A percentile compares a stretch with the other conserved stretches of the same genome.
Evolutionary conservation across 805 yeast genomes (phyloP).

Genomic region (Komagataella populi): DNA sequence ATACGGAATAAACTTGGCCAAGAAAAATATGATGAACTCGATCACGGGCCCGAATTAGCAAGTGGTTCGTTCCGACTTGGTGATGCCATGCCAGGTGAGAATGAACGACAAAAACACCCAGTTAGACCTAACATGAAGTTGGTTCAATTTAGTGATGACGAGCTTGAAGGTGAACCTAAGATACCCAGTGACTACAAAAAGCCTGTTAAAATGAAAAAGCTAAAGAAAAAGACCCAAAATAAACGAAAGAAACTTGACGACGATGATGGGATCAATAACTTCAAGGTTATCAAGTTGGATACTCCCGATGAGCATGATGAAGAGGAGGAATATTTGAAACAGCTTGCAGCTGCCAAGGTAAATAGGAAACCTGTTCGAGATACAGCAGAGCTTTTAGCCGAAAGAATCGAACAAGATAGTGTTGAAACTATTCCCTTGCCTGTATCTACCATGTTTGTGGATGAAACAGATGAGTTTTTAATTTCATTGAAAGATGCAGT

Average conservation of each 20-base stretch:
- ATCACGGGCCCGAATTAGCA: constrained; percentile 1
- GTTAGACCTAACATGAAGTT: constrained; percentile 2
- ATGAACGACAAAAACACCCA: not conserved
- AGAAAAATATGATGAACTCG: constrained; percentile 8
- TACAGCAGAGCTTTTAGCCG: constrained; percentile 5
- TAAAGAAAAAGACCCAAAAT: constrained; percentile 12
- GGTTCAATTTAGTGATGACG: constrained; percentile 2
- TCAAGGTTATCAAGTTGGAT: constrained; percentile 12
- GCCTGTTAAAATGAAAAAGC: constrained; percentile 17
- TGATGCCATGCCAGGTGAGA: constrained; percentile 8
- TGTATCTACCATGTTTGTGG: constrained; percentile 12
- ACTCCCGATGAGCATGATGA: constrained; percentile 11
- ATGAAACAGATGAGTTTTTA: constrained; percentile 23
- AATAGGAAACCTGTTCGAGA: constrained; percentile 13
- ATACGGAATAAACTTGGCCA: constrained; percentile 7
- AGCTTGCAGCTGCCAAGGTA: constrained; percentile 16
- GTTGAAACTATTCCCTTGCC: not conserved
- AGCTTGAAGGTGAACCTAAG: not conserved
- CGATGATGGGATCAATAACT: constrained; percentile 3
- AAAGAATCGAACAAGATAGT: not conserved
- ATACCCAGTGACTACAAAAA: constrained; percentile 5
- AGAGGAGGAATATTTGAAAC: constrained; percentile 12
- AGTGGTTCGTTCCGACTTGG: constrained; percentile 12
- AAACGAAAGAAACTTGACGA: constrained; percentile 9
- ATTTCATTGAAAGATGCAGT: constrained; percentile 9